Percentiles rank a stretch among this genome's conserved stretches.
phyloP scores from a whole-genome alignment of 768 basidiomycete genomes.

The Psilocybe cubensis region DNA sequence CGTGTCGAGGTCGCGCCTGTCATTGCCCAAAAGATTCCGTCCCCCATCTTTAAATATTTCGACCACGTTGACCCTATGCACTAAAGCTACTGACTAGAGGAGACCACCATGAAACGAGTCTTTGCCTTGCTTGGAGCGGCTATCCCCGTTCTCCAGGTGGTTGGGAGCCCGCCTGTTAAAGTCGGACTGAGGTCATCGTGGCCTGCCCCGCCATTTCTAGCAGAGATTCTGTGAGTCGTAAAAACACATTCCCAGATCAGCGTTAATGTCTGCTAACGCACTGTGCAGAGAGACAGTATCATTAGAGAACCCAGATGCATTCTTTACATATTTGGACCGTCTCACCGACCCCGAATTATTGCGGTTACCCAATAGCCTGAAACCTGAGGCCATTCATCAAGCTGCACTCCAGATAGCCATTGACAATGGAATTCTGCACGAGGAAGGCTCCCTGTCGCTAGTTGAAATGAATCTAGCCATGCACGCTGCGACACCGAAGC shows the following conservation, averaged over 20 bases:
- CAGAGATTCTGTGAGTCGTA: constrained; percentile 69
- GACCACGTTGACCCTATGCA: constrained; percentile 19
- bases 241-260: constrained; percentile 1
- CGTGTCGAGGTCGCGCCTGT: constrained; percentile 17
- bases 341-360: constrained; percentile 56
- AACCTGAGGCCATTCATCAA: constrained; percentile 57
- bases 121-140: constrained; percentile 27
- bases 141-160: constrained; percentile 17
- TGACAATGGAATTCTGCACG: constrained; percentile 48
- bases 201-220: constrained; percentile 61
- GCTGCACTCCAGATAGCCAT: constrained; percentile 55
- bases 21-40: background rate
- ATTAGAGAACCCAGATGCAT: constrained; percentile 69
- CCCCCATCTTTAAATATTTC: background rate
- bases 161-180: constrained; percentile 51
- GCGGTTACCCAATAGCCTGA: constrained; percentile 34
- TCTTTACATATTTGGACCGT: constrained; percentile 76
- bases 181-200: constrained; percentile 67
- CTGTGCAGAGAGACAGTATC: constrained; percentile 75
- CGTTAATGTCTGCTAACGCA: background rate
- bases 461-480: constrained; percentile 77
- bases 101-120: constrained; percentile 28
- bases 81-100: constrained; percentile 12
- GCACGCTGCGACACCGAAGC: constrained; percentile 77
- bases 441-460: constrained; percentile 52